Conservation (phyloP, 2,329 filamentous ascomycete genomes). For the Colletotrichum coccodes region DNA sequence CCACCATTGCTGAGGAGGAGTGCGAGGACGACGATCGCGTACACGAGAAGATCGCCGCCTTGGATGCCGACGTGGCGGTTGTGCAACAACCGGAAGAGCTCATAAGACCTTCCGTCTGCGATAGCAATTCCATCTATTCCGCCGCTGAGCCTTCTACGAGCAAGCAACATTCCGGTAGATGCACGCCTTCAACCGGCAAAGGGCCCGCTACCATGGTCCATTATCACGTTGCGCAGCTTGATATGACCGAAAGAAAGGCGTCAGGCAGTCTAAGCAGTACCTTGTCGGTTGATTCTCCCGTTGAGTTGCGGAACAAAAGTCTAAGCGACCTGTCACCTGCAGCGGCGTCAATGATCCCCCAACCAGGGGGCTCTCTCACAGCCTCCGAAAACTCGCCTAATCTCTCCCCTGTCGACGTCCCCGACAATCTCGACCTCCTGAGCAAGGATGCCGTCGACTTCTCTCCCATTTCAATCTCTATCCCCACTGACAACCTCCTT, state of each 20-base stretch:
- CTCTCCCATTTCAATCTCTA: slow-evolving; percentile 64
- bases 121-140: slow-evolving; percentile 44
- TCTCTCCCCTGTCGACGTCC: slow-evolving; percentile 33
- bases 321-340: slow-evolving; percentile 41
- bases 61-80: background rate
- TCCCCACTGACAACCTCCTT: slow-evolving; percentile 66
- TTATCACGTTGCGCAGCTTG: slow-evolving; percentile 12
- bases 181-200: slow-evolving; percentile 13
- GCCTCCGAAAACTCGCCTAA: slow-evolving; percentile 31
- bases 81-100: slow-evolving; percentile 35
- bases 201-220: slow-evolving; percentile 11
- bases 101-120: slow-evolving; percentile 34
- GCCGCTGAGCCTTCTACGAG: background rate
- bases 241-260: slow-evolving; percentile 33
- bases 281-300: slow-evolving; percentile 35
- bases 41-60: slow-evolving; percentile 32
- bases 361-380: slow-evolving; percentile 38
- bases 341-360: slow-evolving; percentile 36
- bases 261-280: slow-evolving; percentile 42
- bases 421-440: slow-evolving; percentile 37
- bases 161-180: slow-evolving; percentile 13
- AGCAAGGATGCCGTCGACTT: slow-evolving; percentile 43
- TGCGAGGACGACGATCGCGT: slow-evolving; percentile 50
- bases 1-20: slow-evolving; percentile 52
- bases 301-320: slow-evolving; percentile 35